Percentiles rank a stretch among this genome's conserved stretches.
Conservation (phyloP, 2,329 filamentous ascomycete species). For the Phialocephala subalpina region DNA sequence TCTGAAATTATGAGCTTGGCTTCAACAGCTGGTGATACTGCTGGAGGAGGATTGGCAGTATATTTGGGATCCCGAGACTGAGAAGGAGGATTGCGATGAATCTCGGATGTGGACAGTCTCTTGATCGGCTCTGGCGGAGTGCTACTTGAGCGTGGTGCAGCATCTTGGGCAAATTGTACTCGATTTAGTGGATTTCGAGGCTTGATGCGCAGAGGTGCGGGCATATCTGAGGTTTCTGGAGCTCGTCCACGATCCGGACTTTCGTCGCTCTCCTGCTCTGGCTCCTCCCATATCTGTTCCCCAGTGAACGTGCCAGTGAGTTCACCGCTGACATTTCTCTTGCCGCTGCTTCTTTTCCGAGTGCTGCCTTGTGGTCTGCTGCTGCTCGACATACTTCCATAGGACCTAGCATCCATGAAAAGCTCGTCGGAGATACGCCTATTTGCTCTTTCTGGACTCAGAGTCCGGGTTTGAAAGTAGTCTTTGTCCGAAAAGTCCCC, state of each 20-base stretch:
- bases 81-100: slow-evolving; percentile 82
- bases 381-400: slow-evolving; percentile 35
- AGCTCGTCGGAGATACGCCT: slow-evolving; percentile 37
- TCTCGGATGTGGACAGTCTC: slow-evolving; percentile 66
- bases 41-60: slow-evolving; percentile 64
- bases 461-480: slow-evolving; percentile 21
- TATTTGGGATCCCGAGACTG: slow-evolving; percentile 86
- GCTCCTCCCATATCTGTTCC: slow-evolving; percentile 91
- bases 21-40: slow-evolving; percentile 41
- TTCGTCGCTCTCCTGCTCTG: slow-evolving; percentile 59
- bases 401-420: slow-evolving; percentile 36
- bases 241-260: slow-evolving; percentile 33
- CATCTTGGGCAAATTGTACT: slow-evolving; percentile 56
- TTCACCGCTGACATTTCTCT: slow-evolving; percentile 75
- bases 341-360: slow-evolving; percentile 37
- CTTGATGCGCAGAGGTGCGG: slow-evolving; percentile 62
- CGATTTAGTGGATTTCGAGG: slow-evolving; percentile 71
- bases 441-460: slow-evolving; percentile 28
- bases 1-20: neutral
- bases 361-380: slow-evolving; percentile 24
- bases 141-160: slow-evolving; percentile 53
- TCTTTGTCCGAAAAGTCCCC: slow-evolving; percentile 39
- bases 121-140: slow-evolving; percentile 51
- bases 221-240: slow-evolving; percentile 42
- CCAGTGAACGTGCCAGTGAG: slow-evolving; percentile 70